Evolutionary conservation across 1,284 basidiomycete genomes (phyloP).

Genomic region (Coniferiporia sulphurascens): DNA sequence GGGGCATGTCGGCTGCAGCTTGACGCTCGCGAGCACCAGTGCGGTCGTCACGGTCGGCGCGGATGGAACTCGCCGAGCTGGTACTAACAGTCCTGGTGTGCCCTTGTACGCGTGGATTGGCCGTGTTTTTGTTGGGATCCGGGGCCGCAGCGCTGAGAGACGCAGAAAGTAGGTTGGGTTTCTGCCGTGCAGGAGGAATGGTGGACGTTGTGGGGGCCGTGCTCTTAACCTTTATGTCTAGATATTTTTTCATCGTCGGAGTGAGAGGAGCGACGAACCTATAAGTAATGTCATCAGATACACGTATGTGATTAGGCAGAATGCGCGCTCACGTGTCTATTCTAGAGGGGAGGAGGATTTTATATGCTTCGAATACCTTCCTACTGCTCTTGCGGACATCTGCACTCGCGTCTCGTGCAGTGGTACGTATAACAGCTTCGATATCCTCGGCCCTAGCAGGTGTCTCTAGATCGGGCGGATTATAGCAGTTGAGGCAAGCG

Average conservation of each 20-base stretch:
- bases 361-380: slow-evolving; percentile 74
- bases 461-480: slow-evolving; percentile 69
- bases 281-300: neutral
- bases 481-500: slow-evolving; percentile 65
- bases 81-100: neutral
- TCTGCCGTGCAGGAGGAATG: slow-evolving; percentile 16
- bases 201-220: neutral
- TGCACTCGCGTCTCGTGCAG: slow-evolving; percentile 71
- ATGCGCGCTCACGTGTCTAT: slow-evolving; percentile 53
- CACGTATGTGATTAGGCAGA: neutral
- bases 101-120: neutral
- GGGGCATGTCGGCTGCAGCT: neutral
- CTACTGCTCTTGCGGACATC: slow-evolving; percentile 68
- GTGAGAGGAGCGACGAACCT: slow-evolving; percentile 74
- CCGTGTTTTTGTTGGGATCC: neutral
- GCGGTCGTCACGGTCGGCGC: slow-evolving; percentile 6
- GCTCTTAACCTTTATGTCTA: slow-evolving; percentile 47
- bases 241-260: slow-evolving; percentile 73
- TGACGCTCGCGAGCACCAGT: slow-evolving; percentile 3
- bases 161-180: neutral
- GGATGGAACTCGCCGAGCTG: neutral
- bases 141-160: slow-evolving; percentile 26
- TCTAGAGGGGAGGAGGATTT: slow-evolving; percentile 58
- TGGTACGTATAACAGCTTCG: slow-evolving; percentile 62
- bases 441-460: slow-evolving; percentile 59